Conservation (phyloP, 2,329 filamentous ascomycete genomes). For the Zasmidium angulare region DNA sequence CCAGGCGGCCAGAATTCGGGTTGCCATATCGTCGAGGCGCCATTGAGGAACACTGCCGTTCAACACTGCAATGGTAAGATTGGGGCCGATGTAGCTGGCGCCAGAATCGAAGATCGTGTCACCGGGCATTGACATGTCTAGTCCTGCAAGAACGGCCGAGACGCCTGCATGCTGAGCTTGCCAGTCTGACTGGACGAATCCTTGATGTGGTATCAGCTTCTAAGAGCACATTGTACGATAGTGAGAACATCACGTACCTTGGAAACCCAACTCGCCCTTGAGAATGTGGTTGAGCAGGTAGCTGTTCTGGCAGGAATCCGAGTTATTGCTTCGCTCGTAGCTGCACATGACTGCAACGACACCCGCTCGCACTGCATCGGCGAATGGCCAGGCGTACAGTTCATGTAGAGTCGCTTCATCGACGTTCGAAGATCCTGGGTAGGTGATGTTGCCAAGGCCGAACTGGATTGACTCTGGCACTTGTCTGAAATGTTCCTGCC, state of each 20-base stretch:
- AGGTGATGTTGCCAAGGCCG: slow-evolving; percentile 47
- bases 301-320: slow-evolving; percentile 66
- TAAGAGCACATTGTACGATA: too few species aligned
- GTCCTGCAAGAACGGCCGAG: slow-evolving; percentile 28
- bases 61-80: slow-evolving; percentile 30
- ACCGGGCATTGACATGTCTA: slow-evolving; percentile 36
- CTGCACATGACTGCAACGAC: slow-evolving; percentile 52
- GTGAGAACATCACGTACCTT: slow-evolving; percentile 9
- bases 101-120: slow-evolving; percentile 24
- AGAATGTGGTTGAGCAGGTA: slow-evolving; percentile 66
- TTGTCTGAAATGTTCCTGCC: slow-evolving; percentile 64
- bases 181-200: slow-evolving; percentile 52
- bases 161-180: slow-evolving; percentile 32
- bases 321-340: slow-evolving; percentile 57
- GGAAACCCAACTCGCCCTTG: slow-evolving; percentile 57
- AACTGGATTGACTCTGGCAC: slow-evolving; percentile 49
- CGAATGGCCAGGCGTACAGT: slow-evolving; percentile 45
- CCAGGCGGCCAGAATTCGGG: slow-evolving; percentile 31
- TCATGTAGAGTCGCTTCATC: slow-evolving; percentile 60
- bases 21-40: slow-evolving; percentile 36
- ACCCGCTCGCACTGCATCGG: slow-evolving; percentile 50
- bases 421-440: slow-evolving; percentile 55
- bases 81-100: slow-evolving; percentile 52
- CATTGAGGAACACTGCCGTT: slow-evolving; percentile 32
- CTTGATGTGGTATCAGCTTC: slow-evolving; percentile 5